Evolutionary conservation across 768 basidiomycete genomes (phyloP).

Genomic region (Lentinula detonsa): DNA sequence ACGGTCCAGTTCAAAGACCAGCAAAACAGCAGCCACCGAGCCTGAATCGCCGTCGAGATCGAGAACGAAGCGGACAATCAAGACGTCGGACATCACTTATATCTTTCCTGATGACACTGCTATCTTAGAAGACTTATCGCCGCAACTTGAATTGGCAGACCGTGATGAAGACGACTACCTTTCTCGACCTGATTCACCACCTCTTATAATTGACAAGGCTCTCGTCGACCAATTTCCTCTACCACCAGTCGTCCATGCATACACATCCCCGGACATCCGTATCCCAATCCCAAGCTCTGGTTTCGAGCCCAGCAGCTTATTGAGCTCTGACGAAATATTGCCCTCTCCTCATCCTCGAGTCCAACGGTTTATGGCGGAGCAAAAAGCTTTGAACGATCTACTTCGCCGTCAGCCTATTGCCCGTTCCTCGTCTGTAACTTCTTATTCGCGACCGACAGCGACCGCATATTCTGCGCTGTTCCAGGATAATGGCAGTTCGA

Average conservation of each 20-base stretch:
- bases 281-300: neutral
- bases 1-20: neutral
- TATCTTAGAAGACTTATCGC: neutral
- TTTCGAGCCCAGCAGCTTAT: neutral
- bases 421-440: neutral
- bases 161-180: neutral
- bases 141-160: neutral
- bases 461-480: neutral
- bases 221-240: slow-evolving; percentile 3
- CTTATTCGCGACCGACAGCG: slow-evolving; percentile 4
- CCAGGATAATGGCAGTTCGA: neutral
- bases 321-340: neutral
- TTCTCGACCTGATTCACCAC: neutral
- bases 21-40: neutral
- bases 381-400: neutral
- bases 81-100: neutral
- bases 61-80: neutral
- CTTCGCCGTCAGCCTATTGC: neutral
- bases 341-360: slow-evolving; percentile 1
- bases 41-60: neutral
- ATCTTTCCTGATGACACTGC: neutral
- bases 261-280: neutral
- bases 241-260: slow-evolving; percentile 1
- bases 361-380: neutral
- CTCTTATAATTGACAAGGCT: slow-evolving; percentile 2